A percentile compares a stretch with the other conserved stretches of the same genome.
phyloP scores from a whole-genome alignment of 2,329 filamentous ascomycete genomes.

The Cercospora sp. region DNA sequence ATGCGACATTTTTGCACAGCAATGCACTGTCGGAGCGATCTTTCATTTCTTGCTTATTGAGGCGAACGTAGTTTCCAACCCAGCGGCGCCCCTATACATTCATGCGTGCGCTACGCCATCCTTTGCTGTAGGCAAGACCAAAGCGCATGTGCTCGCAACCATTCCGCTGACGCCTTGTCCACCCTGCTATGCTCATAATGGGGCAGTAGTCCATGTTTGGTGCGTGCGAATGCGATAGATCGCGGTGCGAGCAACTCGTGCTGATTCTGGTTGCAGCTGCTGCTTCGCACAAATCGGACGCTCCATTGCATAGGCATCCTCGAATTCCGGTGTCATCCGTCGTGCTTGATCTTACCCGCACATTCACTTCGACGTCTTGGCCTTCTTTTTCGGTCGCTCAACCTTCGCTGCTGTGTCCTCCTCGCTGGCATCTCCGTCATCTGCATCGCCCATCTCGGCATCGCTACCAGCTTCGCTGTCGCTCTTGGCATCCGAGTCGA shows the following conservation, averaged over 20 bases:
- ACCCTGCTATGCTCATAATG: not conserved
- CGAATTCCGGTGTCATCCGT: not conserved
- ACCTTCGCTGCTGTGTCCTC: conserved; percentile 56
- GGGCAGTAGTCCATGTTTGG: not conserved
- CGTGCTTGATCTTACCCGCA: not conserved
- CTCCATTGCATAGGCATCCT: not conserved
- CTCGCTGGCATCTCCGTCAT: conserved; percentile 45
- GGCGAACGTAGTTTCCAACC: not conserved
- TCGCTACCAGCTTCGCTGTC: conserved; percentile 67
- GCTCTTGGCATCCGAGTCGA: conserved; percentile 86
- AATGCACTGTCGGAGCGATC: not conserved
- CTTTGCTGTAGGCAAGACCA: not conserved
- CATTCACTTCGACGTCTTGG: conserved; percentile 48
- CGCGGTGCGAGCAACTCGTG: not conserved
- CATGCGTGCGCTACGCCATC: not conserved
- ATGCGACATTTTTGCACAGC: not conserved
- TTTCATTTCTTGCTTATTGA: not conserved
- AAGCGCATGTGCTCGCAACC: not conserved
- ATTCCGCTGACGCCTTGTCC: not conserved
- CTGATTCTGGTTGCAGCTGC: not conserved
- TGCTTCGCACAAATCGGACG: not conserved
- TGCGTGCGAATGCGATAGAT: not conserved
- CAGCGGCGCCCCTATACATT: not conserved
- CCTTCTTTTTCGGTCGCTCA: conserved; percentile 65
- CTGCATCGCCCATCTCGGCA: conserved; percentile 62